Percentiles rank a stretch among this genome's conserved stretches.
Evolutionary conservation across 140 eudicot species (phyloP).

Genomic region (Erigeron philadelphicus): DNA sequence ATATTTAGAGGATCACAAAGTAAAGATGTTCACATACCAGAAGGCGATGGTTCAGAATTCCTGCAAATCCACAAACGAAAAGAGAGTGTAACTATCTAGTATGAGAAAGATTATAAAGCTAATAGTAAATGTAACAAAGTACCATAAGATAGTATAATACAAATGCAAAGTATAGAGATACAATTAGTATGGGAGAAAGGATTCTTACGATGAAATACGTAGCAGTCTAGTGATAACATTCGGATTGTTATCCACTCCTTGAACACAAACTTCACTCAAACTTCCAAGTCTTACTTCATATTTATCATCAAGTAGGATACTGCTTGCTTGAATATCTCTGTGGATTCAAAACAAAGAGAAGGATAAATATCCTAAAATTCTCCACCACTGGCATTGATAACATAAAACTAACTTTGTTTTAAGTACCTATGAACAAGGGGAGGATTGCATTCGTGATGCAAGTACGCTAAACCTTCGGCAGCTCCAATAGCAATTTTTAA

Average conservation of each 20-base stretch:
- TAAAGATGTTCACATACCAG: slow-evolving; percentile 42
- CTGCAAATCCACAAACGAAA: slow-evolving; percentile 34
- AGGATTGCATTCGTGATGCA: slow-evolving; percentile 75
- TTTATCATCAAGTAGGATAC: slow-evolving; percentile 86
- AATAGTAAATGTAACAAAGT: slow-evolving; percentile 3
- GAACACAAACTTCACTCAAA: slow-evolving; percentile 63
- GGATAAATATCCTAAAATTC: slow-evolving; percentile 7
- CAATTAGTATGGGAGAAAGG: not conserved
- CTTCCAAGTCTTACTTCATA: slow-evolving; percentile 88
- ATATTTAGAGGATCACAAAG: not conserved
- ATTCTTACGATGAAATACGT: slow-evolving; percentile 64
- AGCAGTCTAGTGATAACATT: slow-evolving; percentile 53
- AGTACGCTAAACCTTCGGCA: slow-evolving; percentile 62
- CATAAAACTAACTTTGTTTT: not conserved
- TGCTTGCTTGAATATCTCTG: slow-evolving; percentile 87
- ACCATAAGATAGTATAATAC: slow-evolving; percentile 9
- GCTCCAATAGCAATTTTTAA: slow-evolving; percentile 69
- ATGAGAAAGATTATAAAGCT: slow-evolving; percentile 4
- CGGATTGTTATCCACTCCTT: slow-evolving; percentile 52
- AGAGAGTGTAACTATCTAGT: slow-evolving; percentile 19
- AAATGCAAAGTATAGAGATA: not conserved
- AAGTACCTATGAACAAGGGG: slow-evolving; percentile 79
- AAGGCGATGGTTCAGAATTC: slow-evolving; percentile 42
- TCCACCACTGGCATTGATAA: slow-evolving; percentile 9
- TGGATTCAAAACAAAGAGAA: slow-evolving; percentile 6